phyloP scores from a whole-genome alignment of 2,329 filamentous ascomycete genomes.

The Rhexocercosporidium sp. region DNA sequence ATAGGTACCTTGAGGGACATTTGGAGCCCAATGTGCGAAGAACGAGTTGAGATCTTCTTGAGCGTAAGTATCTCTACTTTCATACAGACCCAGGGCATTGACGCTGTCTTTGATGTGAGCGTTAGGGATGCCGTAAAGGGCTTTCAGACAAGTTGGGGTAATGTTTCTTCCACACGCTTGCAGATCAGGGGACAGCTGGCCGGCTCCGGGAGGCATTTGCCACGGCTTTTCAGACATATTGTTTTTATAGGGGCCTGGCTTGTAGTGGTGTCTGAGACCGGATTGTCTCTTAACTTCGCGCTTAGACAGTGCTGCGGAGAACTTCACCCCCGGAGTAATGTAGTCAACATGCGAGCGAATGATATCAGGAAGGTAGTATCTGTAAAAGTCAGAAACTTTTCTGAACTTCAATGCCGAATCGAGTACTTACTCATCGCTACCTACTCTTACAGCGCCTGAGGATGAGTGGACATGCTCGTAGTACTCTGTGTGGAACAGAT shows the following conservation, averaged over 20 bases:
- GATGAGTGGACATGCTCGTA: slow-evolving; percentile 42
- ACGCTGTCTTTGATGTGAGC: slow-evolving; percentile 43
- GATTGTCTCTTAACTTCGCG: slow-evolving; percentile 12
- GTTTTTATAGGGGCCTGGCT: neutral
- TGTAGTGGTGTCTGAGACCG: neutral
- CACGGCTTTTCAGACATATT: no score
- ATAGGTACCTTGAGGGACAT: no score
- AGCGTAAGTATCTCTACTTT: slow-evolving; percentile 33
- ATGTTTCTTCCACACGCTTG: slow-evolving; percentile 57
- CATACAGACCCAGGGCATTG: slow-evolving; percentile 59
- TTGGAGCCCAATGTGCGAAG: no score
- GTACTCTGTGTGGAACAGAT: slow-evolving; percentile 44
- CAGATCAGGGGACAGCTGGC: slow-evolving; percentile 6
- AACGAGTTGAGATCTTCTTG: no score
- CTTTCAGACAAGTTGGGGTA: slow-evolving; percentile 60
- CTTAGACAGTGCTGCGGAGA: slow-evolving; percentile 34
- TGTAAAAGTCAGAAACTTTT: slow-evolving; percentile 9
- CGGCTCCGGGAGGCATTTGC: no score
- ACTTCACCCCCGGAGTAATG: slow-evolving; percentile 51
- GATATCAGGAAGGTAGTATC: slow-evolving; percentile 48
- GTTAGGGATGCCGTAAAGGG: slow-evolving; percentile 55
- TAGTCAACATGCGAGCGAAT: slow-evolving; percentile 51
- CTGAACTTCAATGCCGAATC: neutral
- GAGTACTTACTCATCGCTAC: slow-evolving; percentile 42
- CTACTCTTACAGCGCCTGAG: slow-evolving; percentile 40